Evolutionary conservation across 305 asterid species (phyloP).

Genomic region (Fraxinus sp.): DNA sequence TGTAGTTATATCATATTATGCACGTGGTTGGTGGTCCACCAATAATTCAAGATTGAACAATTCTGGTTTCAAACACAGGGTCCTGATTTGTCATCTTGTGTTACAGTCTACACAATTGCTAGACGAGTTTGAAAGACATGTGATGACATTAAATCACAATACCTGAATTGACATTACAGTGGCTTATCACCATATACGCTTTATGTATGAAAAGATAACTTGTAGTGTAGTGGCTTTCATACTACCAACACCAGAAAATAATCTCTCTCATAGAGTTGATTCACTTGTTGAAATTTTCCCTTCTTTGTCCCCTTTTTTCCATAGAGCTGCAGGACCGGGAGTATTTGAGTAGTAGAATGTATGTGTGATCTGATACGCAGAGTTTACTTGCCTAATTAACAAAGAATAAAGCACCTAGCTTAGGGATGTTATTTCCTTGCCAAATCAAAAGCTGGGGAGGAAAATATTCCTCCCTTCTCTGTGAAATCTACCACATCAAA

Average conservation of each 20-base stretch:
- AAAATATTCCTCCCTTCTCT: not conserved
- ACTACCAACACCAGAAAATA: not conserved
- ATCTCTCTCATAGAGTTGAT: not conserved
- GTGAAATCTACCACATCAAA: too few species aligned
- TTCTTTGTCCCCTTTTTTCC: not conserved
- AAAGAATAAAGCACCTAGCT: not conserved
- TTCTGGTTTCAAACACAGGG: not conserved
- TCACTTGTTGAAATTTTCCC: not conserved
- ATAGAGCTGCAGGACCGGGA: not conserved
- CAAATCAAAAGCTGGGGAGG: not conserved
- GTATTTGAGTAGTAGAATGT: not conserved
- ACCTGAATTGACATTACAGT: not conserved
- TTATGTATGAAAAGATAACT: not conserved
- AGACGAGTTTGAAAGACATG: not conserved
- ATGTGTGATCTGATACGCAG: not conserved
- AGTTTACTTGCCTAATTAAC: not conserved
- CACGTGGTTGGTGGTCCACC: not conserved
- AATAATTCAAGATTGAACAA: not conserved
- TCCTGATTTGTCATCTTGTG: not conserved
- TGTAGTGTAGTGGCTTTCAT: not conserved
- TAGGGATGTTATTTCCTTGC: not conserved
- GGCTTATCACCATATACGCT: not conserved
- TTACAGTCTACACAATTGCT: not conserved
- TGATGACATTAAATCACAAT: not conserved
- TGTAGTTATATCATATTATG: not conserved